A percentile compares a stretch with the other conserved stretches of the same genome.
phyloP scores from a whole-genome alignment of 2,329 filamentous ascomycete species.

The Mollisiaceae sp. region DNA sequence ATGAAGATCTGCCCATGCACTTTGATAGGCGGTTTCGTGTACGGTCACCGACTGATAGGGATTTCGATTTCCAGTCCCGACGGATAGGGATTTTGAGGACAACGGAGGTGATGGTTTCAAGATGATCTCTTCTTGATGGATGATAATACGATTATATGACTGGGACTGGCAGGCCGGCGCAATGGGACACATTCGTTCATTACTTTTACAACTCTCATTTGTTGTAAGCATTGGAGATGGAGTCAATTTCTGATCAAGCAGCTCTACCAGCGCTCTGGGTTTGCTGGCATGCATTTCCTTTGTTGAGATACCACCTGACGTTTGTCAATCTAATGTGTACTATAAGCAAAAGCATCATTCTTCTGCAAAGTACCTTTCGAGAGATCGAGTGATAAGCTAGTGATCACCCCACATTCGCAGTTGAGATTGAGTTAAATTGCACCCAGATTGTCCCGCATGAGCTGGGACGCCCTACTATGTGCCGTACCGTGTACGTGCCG shows the following conservation, averaged over 20 bases:
- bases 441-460: not conserved
- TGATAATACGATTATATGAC: slow-evolving; percentile 7
- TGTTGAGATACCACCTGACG: not conserved
- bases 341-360: slow-evolving; percentile 1
- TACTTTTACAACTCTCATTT: not conserved
- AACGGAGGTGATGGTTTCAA: slow-evolving; percentile 28
- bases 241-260: not conserved
- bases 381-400: not conserved
- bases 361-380: not conserved
- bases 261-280: not conserved
- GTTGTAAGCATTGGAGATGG: slow-evolving; percentile 2
- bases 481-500: not conserved
- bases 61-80: slow-evolving; percentile 6
- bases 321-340: not conserved
- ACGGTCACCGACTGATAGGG: slow-evolving; percentile 13
- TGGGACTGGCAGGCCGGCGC: slow-evolving; percentile 8
- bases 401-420: not conserved
- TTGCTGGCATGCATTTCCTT: not conserved
- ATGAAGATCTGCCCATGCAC: slow-evolving; percentile 21
- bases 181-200: not conserved
- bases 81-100: slow-evolving; percentile 29
- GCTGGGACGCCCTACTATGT: not conserved
- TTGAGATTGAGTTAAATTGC: not conserved
- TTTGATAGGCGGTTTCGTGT: slow-evolving; percentile 6
- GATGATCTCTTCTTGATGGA: slow-evolving; percentile 10